These are phyloP conservation scores for Lasiodiplodia theobromae DNA, from an alignment of 2,329 filamentous ascomycete genomes.

Conservation along the genomic window DNA sequence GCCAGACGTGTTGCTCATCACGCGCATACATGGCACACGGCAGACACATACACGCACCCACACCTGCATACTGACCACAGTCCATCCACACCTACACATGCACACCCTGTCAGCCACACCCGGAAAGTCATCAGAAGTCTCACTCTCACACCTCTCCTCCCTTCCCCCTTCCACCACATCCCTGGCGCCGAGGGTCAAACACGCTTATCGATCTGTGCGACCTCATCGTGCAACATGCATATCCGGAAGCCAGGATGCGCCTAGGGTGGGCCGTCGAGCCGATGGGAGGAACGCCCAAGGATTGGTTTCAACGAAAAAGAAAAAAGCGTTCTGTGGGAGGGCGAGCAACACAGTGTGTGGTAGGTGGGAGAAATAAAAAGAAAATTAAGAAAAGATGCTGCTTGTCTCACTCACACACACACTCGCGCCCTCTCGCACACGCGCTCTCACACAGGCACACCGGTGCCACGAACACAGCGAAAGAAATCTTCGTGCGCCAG, in stretches of 20 bases:
- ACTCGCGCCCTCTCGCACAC: not conserved
- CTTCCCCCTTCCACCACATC: constrained; percentile 9
- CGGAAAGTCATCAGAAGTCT: constrained; percentile 1
- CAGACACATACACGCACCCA: not conserved
- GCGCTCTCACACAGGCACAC: not conserved
- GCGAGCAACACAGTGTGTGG: constrained; percentile 1
- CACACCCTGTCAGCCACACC: constrained; percentile 6
- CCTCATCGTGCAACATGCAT: constrained; percentile 5
- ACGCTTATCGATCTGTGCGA: constrained; percentile 17
- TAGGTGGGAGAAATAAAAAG: not conserved
- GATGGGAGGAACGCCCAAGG: not conserved
- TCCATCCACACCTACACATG: not conserved
- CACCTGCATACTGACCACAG: not conserved
- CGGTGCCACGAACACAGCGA: not conserved
- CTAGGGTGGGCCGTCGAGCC: not conserved
- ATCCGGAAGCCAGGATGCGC: constrained; percentile 5
- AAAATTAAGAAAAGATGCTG: not conserved
- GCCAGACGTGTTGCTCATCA: not conserved
- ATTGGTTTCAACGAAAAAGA: not conserved
- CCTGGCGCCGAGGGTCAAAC: constrained; percentile 3
- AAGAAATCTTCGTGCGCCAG: not conserved
- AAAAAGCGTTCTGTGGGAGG: not conserved
- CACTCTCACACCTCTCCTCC: not conserved
- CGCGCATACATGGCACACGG: constrained; percentile 12
- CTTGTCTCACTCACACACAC: constrained; percentile 4